Conservation (phyloP, 169 alveolate species). For the Toxoplasma gondii region DNA sequence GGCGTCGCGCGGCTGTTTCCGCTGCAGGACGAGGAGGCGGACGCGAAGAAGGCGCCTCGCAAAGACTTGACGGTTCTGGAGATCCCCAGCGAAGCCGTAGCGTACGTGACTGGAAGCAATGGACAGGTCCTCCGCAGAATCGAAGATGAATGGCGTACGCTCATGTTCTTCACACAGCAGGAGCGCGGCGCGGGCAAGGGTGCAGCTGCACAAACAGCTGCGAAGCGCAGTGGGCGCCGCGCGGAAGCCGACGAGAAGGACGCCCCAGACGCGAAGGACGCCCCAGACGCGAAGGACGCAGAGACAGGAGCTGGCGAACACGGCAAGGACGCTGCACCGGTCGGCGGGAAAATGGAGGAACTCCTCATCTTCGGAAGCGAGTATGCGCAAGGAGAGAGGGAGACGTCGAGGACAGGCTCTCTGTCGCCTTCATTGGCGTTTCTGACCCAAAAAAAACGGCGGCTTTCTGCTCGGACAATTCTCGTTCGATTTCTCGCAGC, state of each 20-base stretch:
- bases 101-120: conserved; percentile 50
- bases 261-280: not conserved
- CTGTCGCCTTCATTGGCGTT: not conserved
- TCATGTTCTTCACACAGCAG: conserved; percentile 56
- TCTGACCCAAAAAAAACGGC: too few species aligned
- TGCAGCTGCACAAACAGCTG: not conserved
- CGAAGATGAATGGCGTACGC: conserved; percentile 61
- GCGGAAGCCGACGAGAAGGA: not conserved
- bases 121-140: conserved; percentile 49
- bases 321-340: not conserved
- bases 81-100: conserved; percentile 58
- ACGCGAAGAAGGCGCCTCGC: conserved; percentile 10
- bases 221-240: not conserved
- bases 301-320: not conserved
- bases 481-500: not conserved
- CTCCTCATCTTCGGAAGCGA: conserved; percentile 22
- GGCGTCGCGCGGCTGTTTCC: conserved; percentile 1
- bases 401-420: not conserved
- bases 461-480: too few species aligned
- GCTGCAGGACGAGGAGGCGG: not conserved
- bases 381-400: not conserved
- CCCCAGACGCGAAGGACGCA: not conserved
- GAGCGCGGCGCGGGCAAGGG: conserved; percentile 20
- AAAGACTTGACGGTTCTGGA: conserved; percentile 58
- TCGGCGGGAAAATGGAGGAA: not conserved